Evolutionary conservation across 2,329 filamentous ascomycete genomes (phyloP).

Genomic region (Clonostachys sp.): DNA sequence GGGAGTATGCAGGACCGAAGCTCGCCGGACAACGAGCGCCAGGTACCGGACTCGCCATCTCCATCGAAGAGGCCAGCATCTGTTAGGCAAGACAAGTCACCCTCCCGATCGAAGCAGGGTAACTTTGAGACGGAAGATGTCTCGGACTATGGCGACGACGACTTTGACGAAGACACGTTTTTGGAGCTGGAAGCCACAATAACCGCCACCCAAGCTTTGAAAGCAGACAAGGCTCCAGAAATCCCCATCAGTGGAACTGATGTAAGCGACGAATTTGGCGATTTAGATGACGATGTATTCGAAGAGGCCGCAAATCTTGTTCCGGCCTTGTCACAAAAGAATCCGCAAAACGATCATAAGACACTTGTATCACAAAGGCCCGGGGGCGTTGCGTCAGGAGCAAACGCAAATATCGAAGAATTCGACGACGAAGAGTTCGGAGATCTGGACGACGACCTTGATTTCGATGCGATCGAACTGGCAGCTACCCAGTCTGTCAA

Average conservation of each 20-base stretch:
- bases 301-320: constrained; percentile 26
- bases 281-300: constrained; percentile 60
- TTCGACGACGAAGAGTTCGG: constrained; percentile 23
- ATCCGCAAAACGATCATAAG: background rate
- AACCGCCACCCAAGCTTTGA: constrained; percentile 14
- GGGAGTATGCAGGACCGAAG: constrained; percentile 42
- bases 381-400: background rate
- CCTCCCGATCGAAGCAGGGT: constrained; percentile 2
- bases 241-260: constrained; percentile 6
- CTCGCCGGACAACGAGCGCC: constrained; percentile 12
- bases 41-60: background rate
- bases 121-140: constrained; percentile 3
- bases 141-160: constrained; percentile 54
- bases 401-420: background rate
- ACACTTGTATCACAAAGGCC: background rate
- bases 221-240: background rate
- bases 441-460: constrained; percentile 57
- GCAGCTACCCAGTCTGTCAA: constrained; percentile 64
- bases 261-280: constrained; percentile 49
- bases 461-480: constrained; percentile 73
- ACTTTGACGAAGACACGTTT: constrained; percentile 57
- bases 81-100: constrained; percentile 2
- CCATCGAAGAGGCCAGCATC: constrained; percentile 2
- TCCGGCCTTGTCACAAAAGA: background rate
- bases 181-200: constrained; percentile 46